Evolutionary conservation across 2,329 filamentous ascomycete species (phyloP), one percentile per base, ranked within the genome.

Genomic region (Didymella exigua): DNA sequence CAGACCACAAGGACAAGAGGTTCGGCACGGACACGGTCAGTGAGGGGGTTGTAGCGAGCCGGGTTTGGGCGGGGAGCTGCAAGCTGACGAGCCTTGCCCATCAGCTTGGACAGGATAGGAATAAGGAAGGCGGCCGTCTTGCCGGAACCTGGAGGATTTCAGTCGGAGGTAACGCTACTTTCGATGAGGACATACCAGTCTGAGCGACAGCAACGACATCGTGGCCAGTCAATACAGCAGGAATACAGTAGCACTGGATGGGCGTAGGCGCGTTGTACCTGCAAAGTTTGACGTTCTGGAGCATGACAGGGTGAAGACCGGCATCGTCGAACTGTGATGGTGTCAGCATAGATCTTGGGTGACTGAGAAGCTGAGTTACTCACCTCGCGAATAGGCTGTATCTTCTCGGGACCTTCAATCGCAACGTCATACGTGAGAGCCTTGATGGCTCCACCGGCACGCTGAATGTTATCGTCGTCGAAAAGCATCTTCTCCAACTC

Each of bases 91-190:
- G 90, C 91, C 78, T 98, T 98, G 23, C 95, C 95, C 91, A 98
- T 97, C 19, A 99, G 78, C 73, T 90, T 89, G 56, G 92, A 96
- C 46, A 98, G 70, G 56, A 96, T 90, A 0, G 95, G 95, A 50
- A 97, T 86, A 4, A 99, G 77, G 70, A 95, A 99, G 0, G 95
- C 93, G 0, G 90, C 93, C 0, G 95, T 99, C 81, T 99, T 99
- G 47, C 95, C 95, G 23, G 93, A 98, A 18, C 95, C 93, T 97
- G 18, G 8, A n/a, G 2, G 16, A 1, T 51, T 40, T 62, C 29
- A 59, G 53, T 40, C 40, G 33, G 40, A 10, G 33, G 36, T 23
- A 21, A 29, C 36, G 21, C 14, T 2, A 18, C 1, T 23, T 2
- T 36, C 11, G 14, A 18, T 18, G 8, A 5, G 21, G 21, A 77